Evolutionary conservation across 129 eudicot species (phyloP), one percentile per base, ranked within the genome.

Genomic region (Dittrichia graveolens): DNA sequence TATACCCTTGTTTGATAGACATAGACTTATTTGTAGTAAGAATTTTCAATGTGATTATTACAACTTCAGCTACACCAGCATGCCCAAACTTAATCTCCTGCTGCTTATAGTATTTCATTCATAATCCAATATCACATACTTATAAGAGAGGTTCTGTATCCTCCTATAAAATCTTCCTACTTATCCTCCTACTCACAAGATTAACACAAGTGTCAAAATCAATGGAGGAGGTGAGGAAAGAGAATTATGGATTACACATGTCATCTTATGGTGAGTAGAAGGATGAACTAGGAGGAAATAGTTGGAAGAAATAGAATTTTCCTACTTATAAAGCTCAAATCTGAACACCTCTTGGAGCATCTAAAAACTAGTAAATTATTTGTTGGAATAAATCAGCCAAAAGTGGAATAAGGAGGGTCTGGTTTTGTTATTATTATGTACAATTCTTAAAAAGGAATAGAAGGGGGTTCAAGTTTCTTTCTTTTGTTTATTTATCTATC

Each of bases 391-490:
- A 56, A 31, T 24, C 40, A 24, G 62, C n/a, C n/a, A 56, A 19
- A 54, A 39, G 31, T 44, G 49, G 54, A 58, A 57, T 34, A 19
- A 56, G 76, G 58, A 59, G 37, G 53, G 68, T 38, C 2, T 58
- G 39, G 39, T 72, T 55, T 55, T 72, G 77, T 72, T 60, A 44
- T 72, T 72, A 46, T 16, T 14, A 48, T 59, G 11, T 45, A 5
- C 5, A 37, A 6, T 45, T 58, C 46, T 59, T 61, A 6, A 16
- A 24, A 61, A 37, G n/a, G 69, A 73, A 72, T 59, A 59, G 11
- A 45, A 45, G 49, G 58, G 67, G 46, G 45, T 72, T 14, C 43
- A 45, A 8, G 39, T 47, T 15, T 60, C 18, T 46, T 57, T 56
- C 7, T 31, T 57, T 42, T 16, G 13, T 55, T 44, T 71, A 43